Evolutionary conservation across 176 grass and related monocot species (phyloP).

Genomic region (Lolium rigidum): DNA sequence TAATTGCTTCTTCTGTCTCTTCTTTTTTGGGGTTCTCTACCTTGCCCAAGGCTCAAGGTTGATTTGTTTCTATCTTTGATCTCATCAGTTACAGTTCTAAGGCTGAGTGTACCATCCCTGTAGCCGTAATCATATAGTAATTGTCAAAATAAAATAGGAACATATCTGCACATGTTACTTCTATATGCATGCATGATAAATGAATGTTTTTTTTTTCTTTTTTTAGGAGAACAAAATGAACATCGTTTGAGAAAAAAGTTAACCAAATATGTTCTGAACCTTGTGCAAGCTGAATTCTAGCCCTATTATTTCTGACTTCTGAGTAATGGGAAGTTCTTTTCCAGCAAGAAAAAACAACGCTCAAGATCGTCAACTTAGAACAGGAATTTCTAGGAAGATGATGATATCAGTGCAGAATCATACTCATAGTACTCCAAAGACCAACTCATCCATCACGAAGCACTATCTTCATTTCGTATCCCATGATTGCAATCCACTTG

Average conservation of each 20-base stretch:
- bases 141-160: conserved; percentile 49
- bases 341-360: background rate
- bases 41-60: conserved; percentile 32
- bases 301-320: too few relatives aligned
- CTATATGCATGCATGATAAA: background rate
- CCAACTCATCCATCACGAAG: conserved; percentile 6
- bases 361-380: background rate
- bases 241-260: background rate
- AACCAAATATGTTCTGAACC: too few relatives aligned
- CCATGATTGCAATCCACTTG: conserved; percentile 39
- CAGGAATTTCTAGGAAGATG: background rate
- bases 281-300: too few relatives aligned
- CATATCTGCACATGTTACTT: conserved; percentile 44
- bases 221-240: background rate
- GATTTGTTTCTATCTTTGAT: conserved; percentile 25
- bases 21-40: conserved; percentile 14
- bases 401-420: background rate
- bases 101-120: conserved; percentile 41
- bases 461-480: conserved; percentile 12
- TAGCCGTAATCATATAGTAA: conserved; percentile 45
- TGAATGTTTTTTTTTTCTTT: background rate
- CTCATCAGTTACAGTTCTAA: background rate
- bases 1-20: background rate
- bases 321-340: too few relatives aligned
- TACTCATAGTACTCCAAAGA: conserved; percentile 7